phyloP scores from a whole-genome alignment of 805 yeast species.

The Helenozyma rhizophorensis region DNA sequence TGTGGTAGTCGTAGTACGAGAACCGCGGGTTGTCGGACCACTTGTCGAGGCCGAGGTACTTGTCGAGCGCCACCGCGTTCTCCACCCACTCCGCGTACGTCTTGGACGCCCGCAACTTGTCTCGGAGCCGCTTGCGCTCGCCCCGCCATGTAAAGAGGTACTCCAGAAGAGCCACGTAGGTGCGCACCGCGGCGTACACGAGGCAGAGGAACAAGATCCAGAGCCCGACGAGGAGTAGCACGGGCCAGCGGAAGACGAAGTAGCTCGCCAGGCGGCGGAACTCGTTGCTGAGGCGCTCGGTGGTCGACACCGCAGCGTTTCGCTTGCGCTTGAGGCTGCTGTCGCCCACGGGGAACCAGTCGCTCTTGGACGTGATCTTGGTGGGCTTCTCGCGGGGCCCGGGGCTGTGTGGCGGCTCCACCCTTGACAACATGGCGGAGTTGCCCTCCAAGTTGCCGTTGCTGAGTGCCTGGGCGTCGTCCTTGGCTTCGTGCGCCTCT shows the following conservation, averaged over 20 bases:
- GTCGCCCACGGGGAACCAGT: conserved; percentile 26
- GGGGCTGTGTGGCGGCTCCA: conserved; percentile 1
- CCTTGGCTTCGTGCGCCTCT: conserved; percentile 1
- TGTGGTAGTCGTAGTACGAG: conserved; percentile 64
- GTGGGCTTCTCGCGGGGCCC: conserved; percentile 11
- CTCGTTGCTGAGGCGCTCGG: conserved; percentile 26
- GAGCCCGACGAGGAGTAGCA: conserved; percentile 44
- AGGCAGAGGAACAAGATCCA: conserved; percentile 54
- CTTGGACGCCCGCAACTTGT: conserved; percentile 43
- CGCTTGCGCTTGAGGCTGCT: conserved; percentile 6
- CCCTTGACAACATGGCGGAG: conserved; percentile 7
- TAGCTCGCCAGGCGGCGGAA: conserved; percentile 33
- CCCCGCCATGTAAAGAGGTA: conserved; percentile 59
- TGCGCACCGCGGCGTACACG: conserved; percentile 49
- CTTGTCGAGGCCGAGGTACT: conserved; percentile 50
- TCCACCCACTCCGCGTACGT: conserved; percentile 60
- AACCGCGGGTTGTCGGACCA: conserved; percentile 63
- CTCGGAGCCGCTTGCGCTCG: conserved; percentile 45
- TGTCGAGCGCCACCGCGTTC: conserved; percentile 56
- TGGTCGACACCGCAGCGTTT: conserved; percentile 3
- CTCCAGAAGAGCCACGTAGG: conserved; percentile 62
- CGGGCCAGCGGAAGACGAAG: conserved; percentile 59
- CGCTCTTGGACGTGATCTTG: conserved; percentile 20
- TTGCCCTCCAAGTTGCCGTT: conserved; percentile 3
- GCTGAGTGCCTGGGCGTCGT: conserved; percentile 5